Base-by-base conservation (phyloP, 352 stramenopile genomes). In the Globisporangium yorkense region DNA sequence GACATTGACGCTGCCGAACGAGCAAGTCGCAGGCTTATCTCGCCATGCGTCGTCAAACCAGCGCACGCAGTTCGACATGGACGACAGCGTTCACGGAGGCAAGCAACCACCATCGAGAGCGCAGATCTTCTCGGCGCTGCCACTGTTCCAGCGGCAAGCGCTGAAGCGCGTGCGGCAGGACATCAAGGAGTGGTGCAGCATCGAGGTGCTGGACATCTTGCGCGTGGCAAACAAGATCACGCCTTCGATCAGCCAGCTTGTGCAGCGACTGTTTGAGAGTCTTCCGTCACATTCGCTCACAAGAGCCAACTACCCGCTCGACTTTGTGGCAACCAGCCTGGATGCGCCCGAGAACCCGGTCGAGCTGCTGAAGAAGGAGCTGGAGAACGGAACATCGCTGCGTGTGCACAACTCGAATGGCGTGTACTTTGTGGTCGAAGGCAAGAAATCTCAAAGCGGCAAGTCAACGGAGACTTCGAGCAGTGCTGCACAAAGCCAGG, bases 161-260 rank as follows among this genome's bases (percentile, higher is more conserved):
- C 51, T 96, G 10, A 84, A 77, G 45, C 72, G 67, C 12, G 66
- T 89, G 45, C 70, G 82, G 24, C 77, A 78, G 49, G 75, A 87
- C 20, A 87, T 96, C 39, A 91, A 90, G 53, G 86, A 96, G 46
- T 93, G 85, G 78, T 89, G 78, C 46, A 91, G 82, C 35, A 63
- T 89, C 1, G 80, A 96, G 49, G 89, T 96, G 50, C 56, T 96
- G 33, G 72, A 71, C 6, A 93, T 96, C 59, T 63, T 96, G 44
- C 76, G 76, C 53, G 74, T 72, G 20, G 68, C 80, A 9, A 74
- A 89, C 40, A 63, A 71, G 43, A 80, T 92, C 16, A 92, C 86
- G 9, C 79, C 83, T 18, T 63, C 75, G 2, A 84, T 92, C 51
- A 80, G 71, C 5, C 54, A 67, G 13, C 60, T 96, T 18, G 79